These are phyloP conservation scores for Insectozyma bohioensis DNA, from an alignment of 1,139 yeast species.

Conservation along the genomic window DNA sequence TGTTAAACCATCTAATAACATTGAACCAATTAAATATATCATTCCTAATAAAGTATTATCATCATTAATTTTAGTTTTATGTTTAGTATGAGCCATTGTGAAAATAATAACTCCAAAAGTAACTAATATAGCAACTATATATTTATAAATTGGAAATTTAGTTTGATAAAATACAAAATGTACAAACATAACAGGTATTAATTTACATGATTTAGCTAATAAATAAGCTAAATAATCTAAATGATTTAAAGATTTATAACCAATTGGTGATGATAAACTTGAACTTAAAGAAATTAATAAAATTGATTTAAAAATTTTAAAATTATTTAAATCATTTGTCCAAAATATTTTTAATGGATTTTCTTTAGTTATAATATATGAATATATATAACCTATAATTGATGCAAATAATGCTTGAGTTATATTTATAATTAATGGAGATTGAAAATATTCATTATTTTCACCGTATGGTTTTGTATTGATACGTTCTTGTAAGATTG, in stretches of 20 bases:
- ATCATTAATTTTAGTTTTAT: constrained; percentile 29
- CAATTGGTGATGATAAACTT: constrained; percentile 77
- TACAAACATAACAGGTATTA: constrained; percentile 87
- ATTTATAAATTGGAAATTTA: constrained; percentile 72
- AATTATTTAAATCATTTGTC: constrained; percentile 22
- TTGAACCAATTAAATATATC: constrained; percentile 54
- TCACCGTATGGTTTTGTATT: constrained; percentile 78
- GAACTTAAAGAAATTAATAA: constrained; percentile 72
- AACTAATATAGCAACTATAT: constrained; percentile 70
- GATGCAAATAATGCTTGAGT: constrained; percentile 76
- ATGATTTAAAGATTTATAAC: constrained; percentile 72
- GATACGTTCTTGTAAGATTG: constrained; percentile 84
- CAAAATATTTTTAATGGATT: constrained; percentile 31
- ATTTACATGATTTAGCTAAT: constrained; percentile 89
- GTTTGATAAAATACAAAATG: constrained; percentile 75
- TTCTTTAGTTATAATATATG: constrained; percentile 35
- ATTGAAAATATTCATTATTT: constrained; percentile 51
- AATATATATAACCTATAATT: constrained; percentile 62
- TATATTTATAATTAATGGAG: constrained; percentile 74
- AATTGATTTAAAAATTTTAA: constrained; percentile 40
- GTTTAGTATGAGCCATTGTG: constrained; percentile 47
- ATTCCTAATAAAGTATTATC: constrained; percentile 57
- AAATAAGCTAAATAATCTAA: constrained; percentile 84
- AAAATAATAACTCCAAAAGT: constrained; percentile 82
- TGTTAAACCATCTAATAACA: constrained; percentile 86